Conservation (phyloP, 768 basidiomycete species). For the Trametes elegans region DNA sequence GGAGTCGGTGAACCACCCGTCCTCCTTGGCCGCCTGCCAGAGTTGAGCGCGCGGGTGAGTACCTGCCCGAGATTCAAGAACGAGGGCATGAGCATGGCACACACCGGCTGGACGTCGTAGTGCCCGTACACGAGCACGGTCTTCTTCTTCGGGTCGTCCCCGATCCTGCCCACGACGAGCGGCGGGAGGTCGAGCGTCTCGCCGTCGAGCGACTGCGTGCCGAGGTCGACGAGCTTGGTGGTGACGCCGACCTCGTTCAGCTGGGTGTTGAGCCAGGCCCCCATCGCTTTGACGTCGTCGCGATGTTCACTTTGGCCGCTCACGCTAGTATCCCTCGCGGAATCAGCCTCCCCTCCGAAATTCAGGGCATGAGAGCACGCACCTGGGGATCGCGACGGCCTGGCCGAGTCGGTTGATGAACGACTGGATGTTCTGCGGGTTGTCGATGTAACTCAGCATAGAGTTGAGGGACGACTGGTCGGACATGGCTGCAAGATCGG, state of each 20-base stretch:
- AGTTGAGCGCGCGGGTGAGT: no score
- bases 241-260: conserved; percentile 75
- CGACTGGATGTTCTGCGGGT: conserved; percentile 57
- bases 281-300: conserved; percentile 82
- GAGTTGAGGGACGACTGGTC: no score
- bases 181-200: conserved; percentile 76
- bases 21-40: conserved; percentile 45
- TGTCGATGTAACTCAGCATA: conserved; percentile 55
- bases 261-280: conserved; percentile 71
- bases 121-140: conserved; percentile 93
- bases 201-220: conserved; percentile 71
- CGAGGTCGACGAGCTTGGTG: conserved; percentile 73
- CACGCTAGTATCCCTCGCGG: conserved; percentile 37
- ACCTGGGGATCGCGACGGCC: conserved; percentile 87
- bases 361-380: conserved; percentile 11
- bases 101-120: conserved; percentile 91
- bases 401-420: conserved; percentile 80
- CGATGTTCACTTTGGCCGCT: conserved; percentile 72
- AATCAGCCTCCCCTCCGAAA: conserved; percentile 1
- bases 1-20: conserved; percentile 89
- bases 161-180: conserved; percentile 77
- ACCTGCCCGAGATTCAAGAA: neutral
- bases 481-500: no score
- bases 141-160: conserved; percentile 86
- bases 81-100: no score